Conservation (phyloP, 1,284 basidiomycete species). For the Apiotrichum mycotoxinovorans region DNA sequence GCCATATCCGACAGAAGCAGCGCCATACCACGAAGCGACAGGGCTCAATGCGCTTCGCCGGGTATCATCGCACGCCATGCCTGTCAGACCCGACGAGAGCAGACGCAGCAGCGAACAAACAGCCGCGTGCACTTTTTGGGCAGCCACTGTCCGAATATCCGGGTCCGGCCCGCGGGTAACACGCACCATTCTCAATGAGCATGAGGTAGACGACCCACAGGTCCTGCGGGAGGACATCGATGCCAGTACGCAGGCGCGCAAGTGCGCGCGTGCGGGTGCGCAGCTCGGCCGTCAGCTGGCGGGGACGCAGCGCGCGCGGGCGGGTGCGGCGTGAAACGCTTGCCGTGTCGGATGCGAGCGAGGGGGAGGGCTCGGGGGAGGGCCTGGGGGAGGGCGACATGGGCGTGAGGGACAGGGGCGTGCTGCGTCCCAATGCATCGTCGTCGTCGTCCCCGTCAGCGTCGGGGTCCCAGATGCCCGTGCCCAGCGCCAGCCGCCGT, state of each 20-base stretch:
- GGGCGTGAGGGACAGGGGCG: background rate
- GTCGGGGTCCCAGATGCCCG: background rate
- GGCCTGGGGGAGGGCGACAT: background rate
- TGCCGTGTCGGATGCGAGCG: background rate
- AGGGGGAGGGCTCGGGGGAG: background rate
- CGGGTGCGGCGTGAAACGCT: background rate
- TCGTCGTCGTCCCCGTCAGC: background rate
- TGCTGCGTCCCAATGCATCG: background rate
- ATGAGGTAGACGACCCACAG: constrained; percentile 62
- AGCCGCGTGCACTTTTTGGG: no score
- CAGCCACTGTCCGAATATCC: no score
- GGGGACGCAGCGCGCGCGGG: background rate
- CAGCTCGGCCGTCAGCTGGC: constrained; percentile 35
- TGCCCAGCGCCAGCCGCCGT: background rate
- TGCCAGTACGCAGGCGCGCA: constrained; percentile 24
- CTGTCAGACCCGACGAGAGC: no score
- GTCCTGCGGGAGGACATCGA: constrained; percentile 40
- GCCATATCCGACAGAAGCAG: no score
- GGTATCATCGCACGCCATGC: no score
- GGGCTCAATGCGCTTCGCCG: no score
- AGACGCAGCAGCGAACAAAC: no score
- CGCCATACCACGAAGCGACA: no score
- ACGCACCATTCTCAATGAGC: constrained; percentile 62
- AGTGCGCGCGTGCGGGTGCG: constrained; percentile 32
- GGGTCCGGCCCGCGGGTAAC: no score